Base-by-base conservation (phyloP, 345 rosid genomes). In the Acer negundo region DNA sequence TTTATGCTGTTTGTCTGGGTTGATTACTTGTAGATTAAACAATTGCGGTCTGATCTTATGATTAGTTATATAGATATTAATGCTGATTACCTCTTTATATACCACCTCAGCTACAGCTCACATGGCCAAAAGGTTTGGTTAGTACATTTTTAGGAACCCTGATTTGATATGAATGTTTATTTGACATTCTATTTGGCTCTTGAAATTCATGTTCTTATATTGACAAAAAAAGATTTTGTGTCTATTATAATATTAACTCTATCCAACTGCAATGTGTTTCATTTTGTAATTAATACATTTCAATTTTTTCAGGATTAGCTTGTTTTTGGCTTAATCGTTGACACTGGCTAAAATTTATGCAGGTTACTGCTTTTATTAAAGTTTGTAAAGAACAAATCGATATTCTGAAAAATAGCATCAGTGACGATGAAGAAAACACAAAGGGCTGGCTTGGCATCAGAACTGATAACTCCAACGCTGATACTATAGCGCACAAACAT, bases 351-450 rank as follows among this genome's bases (percentile, higher is more conserved):
- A 13, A 17, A 56, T 53, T 70, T 9, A 22, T 83, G 80, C 88
- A 94, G 97, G 88, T 94, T 85, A 82, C 89, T 70, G 86, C 88
- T 82, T 92, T 94, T 82, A 89, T 96, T 56, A 94, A 92, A 87
- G 86, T 89, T 74, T 91, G 99, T 84, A 94, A 91, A 87, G 97
- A 94, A 69, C 95, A 92, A 74, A 89, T 95, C 56, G 94, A 96
- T 82, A 79, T 94, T 75, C 93, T 92, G 13, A 89, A 94, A 72
- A 84, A 87, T 84, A 86, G 88, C 85, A 87, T 92, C 74, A 88
- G 81, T 12, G 82, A 86, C 63, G 99, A 93, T 85, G 94, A 90
- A 83, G 79, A 85, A 67, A 93, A 83, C 70, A 79, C 91, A 11
- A 97, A 87, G 79, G 93, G 97, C 59, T 97, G 98, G 98, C 95